Percentiles rank a stretch among this genome's conserved stretches.
phyloP scores from a whole-genome alignment of 2,329 filamentous ascomycete genomes.

The Drechslera avenae region DNA sequence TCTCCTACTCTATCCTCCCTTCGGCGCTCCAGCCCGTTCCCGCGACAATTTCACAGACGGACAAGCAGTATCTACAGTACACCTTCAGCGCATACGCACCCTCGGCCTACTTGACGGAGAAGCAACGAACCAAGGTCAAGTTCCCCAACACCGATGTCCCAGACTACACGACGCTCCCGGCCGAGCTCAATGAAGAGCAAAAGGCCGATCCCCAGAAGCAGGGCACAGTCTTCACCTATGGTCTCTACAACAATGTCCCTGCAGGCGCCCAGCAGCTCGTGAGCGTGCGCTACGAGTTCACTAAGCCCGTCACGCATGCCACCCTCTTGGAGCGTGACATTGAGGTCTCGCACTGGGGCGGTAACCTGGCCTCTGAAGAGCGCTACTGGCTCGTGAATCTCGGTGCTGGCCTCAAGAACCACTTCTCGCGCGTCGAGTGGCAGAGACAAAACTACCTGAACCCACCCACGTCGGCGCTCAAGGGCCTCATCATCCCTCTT shows the following conservation, averaged over 20 bases:
- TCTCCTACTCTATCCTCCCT: slow-evolving; percentile 82
- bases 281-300: slow-evolving; percentile 90
- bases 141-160: slow-evolving; percentile 77
- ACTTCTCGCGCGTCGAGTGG: slow-evolving; percentile 57
- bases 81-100: slow-evolving; percentile 83
- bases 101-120: slow-evolving; percentile 81
- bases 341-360: slow-evolving; percentile 97
- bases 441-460: slow-evolving; percentile 68
- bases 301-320: slow-evolving; percentile 83
- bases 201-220: slow-evolving; percentile 78
- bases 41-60: slow-evolving; percentile 78
- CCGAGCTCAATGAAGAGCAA: slow-evolving; percentile 61
- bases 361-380: slow-evolving; percentile 94
- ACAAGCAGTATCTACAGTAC: slow-evolving; percentile 85
- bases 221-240: slow-evolving; percentile 86
- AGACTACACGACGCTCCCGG: slow-evolving; percentile 78
- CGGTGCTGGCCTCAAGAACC: slow-evolving; percentile 70
- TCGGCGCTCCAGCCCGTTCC: slow-evolving; percentile 81
- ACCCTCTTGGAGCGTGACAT: slow-evolving; percentile 83
- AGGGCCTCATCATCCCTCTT: slow-evolving; percentile 80
- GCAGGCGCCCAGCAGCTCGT: slow-evolving; percentile 75
- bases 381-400: slow-evolving; percentile 86
- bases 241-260: slow-evolving; percentile 82
- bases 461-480: slow-evolving; percentile 76
- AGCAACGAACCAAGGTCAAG: slow-evolving; percentile 98